Base-by-base conservation (phyloP, 805 yeast species). In the Ogataea polymorpha region DNA sequence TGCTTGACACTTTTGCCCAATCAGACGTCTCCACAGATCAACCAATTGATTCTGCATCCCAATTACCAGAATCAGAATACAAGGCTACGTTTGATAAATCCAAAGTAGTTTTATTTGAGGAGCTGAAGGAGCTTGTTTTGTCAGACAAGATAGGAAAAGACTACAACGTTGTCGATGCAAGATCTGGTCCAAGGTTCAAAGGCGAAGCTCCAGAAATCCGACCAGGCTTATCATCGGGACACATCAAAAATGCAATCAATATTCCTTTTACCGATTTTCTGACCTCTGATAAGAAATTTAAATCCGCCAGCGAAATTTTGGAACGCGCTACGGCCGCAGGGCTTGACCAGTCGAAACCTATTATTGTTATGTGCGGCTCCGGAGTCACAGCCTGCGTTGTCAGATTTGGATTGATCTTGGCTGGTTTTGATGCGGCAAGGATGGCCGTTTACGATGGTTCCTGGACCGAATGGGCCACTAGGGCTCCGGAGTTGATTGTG, bases 361-460 rank as follows among this genome's bases (percentile, higher is more conserved):
- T 86, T 14, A 79, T 93, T 36, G 85, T 84, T 28, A 79, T 86
- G 86, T 93, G 99, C 60, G 99, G 98, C 21, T 83, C 97, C 0
- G 99, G 98, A 33, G 97, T 93, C 35, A 82, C 97, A 9, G 98
- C 97, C 1, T 87, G 91, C 48, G 80, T 93, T 29, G 72, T 91
- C 33, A 83, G 86, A 62, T 68, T 83, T 7, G 98, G 95, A 2
- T 59, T 85, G 30, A 80, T 79, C 42, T 55, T 66, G n/a, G 70
- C 75, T 9, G 80, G 79, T 0, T 65, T 69, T 23, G 61, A 67
- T 29, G 58, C 69, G 6, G 61, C 60, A 5, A 72, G 70, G 14
- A 66, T 82, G 11, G 72, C 73, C 28, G 74, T 85, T 16, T 85
- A 85, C 53, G 99, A 93, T 55, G 99, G 95, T 9, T 79, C 87